Base-by-base conservation (phyloP, 2,329 filamentous ascomycete genomes). In the Myrmaecium sp. region DNA sequence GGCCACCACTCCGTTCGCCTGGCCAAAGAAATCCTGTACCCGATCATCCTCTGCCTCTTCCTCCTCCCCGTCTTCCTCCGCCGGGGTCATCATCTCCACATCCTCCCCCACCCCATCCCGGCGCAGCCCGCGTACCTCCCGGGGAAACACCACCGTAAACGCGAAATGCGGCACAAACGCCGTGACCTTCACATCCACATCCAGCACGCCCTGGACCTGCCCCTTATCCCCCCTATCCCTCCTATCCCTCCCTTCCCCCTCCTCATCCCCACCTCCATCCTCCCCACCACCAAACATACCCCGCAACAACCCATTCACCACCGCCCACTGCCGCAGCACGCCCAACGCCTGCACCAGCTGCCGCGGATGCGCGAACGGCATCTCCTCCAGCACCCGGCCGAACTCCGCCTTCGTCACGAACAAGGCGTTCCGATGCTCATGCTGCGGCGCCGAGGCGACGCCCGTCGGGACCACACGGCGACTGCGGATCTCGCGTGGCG, bases 301-400 rank as follows among this genome's bases (percentile, higher is more conserved):
- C 6, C 8, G 11, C 3, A 6, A 29, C 11, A n/a, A n/a, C n/a
- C n/a, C n/a, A n/a, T n/a, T n/a, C n/a, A 12, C 12, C 8, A 24
- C 8, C 14, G 8, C 12, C 4, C 9, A 7, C 6, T 23, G 6
- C 6, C 16, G 21, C 17, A 23, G 4, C 6, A 38, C 58, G 0
- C 80, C 78, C n/a, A 91, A 59, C 43, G 84, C 69, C 28, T 68
- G 63, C 5, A 84, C 56, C 4, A 91, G 55, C 43, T 91, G 79
- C 26, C 71, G 66, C 0, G 81, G 81, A 41, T 91, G 81, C 3
- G 70, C 69, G 42, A 91, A 86, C 0, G 78, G 71, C 17, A 89
- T 58, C 29, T 74, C 69, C 1, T 64, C 66, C 6, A 91, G 48
- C 3, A 62, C 59, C 30, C 73, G 66, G 0, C 73, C 75, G 37